Evolutionary conservation across 2,329 filamentous ascomycete species (phyloP), one percentile per base, ranked within the genome.

Genomic region (Furcasterigmium furcatum): DNA sequence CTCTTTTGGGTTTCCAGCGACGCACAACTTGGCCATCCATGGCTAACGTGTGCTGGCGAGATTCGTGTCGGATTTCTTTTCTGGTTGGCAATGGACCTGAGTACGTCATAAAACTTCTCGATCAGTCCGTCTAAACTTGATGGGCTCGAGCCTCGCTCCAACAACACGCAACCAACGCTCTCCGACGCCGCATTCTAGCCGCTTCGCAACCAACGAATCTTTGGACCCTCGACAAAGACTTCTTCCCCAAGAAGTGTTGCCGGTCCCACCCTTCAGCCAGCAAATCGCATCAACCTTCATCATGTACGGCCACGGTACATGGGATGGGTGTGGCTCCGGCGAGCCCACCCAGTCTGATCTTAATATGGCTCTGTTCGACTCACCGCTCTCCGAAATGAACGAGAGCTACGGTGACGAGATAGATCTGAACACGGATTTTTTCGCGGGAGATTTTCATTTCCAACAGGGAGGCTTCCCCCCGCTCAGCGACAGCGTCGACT

Each of bases 51-150:
- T 12, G 24, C 24, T 27, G 34, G 16, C 16, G 34, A 34, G 16
- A 14, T 16, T 7, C 34, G 14, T 32, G 30, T 36, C 16, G 16
- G 34, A 36, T 36, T 7, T 9, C n/a, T 12, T 9, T 34, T 6
- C 19, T 43, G 41, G 41, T 52, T 52, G 50, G 50, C 48, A 41
- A 43, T 46, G 41, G 50, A 52, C 50, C 50, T 49, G 50, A 52
- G 50, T 46, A 52, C 39, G 50, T 52, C 50, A 44, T 52, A 45
- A 52, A 52, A 52, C 46, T 48, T 49, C 48, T 52, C 50, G 44
- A 46, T 44, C 42, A 48, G 50, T 16, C 34, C 48, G 45, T 52
- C 50, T 47, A 43, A 46, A 41, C 46, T 35, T 47, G 50, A 51
- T 49, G 44, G 44, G 36, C 22, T 45, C 41, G 25, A 35, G n/a